A percentile compares a stretch with the other conserved stretches of the same genome.
These are phyloP conservation scores for Rhynchosporium secalis DNA, from an alignment of 2,329 filamentous ascomycete species.

Conservation along the genomic window DNA sequence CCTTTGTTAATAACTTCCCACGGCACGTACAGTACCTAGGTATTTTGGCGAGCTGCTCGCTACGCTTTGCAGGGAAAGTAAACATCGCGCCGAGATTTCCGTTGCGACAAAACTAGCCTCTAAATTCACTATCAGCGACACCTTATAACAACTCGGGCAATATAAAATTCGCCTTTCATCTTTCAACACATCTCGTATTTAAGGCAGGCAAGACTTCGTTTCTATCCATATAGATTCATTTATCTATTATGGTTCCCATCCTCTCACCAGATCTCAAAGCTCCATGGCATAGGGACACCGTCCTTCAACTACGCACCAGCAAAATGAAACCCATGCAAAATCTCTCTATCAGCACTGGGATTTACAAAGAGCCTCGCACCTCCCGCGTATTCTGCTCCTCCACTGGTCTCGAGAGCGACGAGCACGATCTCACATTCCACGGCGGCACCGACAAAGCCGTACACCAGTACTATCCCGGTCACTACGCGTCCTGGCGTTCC, in stretches of 20 bases:
- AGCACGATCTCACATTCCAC: slow-evolving; percentile 63
- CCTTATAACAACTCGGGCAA: no score
- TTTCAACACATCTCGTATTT: neutral
- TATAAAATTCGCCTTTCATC: no score
- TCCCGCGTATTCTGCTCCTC: slow-evolving; percentile 26
- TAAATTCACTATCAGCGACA: neutral
- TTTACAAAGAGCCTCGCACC: slow-evolving; percentile 40
- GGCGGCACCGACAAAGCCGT: slow-evolving; percentile 65
- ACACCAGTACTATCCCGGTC: slow-evolving; percentile 55
- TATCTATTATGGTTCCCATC: slow-evolving; percentile 24
- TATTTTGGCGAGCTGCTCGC: neutral
- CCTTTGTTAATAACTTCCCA: neutral
- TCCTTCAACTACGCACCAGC: slow-evolving; percentile 58
- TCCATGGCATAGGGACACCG: slow-evolving; percentile 35
- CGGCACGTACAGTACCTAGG: no score
- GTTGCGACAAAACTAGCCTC: neutral
- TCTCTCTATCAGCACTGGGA: slow-evolving; percentile 54
- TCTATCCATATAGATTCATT: neutral
- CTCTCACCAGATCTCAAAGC: slow-evolving; percentile 23
- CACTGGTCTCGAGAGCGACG: slow-evolving; percentile 56
- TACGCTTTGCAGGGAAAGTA: neutral
- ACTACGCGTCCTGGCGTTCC: slow-evolving; percentile 56
- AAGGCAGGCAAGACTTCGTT: neutral
- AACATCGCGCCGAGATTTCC: slow-evolving; percentile 2
- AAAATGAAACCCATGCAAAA: slow-evolving; percentile 56